Conservation (phyloP, 108 stramenopile species). For the Nitzschia palea region DNA sequence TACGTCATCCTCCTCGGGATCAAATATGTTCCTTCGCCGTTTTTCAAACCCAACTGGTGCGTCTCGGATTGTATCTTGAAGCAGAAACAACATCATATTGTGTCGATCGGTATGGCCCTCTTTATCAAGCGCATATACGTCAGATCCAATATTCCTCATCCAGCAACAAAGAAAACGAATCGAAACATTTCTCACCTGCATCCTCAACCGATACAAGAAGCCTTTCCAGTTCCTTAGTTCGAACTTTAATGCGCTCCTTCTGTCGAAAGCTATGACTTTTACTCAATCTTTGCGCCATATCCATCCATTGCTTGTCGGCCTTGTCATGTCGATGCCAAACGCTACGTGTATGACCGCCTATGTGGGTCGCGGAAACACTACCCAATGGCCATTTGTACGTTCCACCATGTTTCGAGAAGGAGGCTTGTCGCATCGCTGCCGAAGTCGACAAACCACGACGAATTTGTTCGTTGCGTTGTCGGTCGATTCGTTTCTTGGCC, state of each 20-base stretch:
- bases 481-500: conserved; percentile 52
- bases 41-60: conserved; percentile 77
- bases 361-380: conserved; percentile 66
- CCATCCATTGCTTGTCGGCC: conserved; percentile 84
- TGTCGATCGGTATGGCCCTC: conserved; percentile 81
- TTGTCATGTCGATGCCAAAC: conserved; percentile 81
- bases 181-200: conserved; percentile 52
- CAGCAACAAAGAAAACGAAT: neutral
- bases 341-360: conserved; percentile 72
- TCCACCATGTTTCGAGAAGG: conserved; percentile 77
- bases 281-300: conserved; percentile 53
- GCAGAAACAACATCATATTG: conserved; percentile 83
- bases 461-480: conserved; percentile 73
- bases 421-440: conserved; percentile 72
- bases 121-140: conserved; percentile 5
- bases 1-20: conserved; percentile 67
- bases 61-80: conserved; percentile 60
- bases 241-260: conserved; percentile 61
- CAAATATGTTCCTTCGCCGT: conserved; percentile 67
- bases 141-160: neutral
- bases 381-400: conserved; percentile 86
- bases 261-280: conserved; percentile 34
- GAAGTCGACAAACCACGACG: conserved; percentile 70
- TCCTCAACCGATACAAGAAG: conserved; percentile 71
- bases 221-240: conserved; percentile 76